phyloP scores from a whole-genome alignment of 2,329 filamentous ascomycete genomes.

The Hymenoscyphus infarciens region DNA sequence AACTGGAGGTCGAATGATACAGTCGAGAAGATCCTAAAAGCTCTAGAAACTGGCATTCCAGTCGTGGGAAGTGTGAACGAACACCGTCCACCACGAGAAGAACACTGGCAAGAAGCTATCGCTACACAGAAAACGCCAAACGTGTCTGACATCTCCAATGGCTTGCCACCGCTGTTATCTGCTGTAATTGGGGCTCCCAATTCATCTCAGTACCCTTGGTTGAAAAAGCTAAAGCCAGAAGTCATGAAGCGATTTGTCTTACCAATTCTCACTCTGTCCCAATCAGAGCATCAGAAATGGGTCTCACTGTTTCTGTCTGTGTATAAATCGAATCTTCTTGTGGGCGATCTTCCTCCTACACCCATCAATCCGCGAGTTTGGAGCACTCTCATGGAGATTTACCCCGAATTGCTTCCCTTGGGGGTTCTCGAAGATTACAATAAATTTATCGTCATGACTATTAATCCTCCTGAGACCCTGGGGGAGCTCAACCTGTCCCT shows the following conservation, averaged over 20 bases:
- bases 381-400: conserved; percentile 11
- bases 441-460: conserved; percentile 15
- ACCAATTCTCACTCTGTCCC: conserved; percentile 4
- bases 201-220: no score
- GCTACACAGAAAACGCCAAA: no score
- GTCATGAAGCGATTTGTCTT: no score
- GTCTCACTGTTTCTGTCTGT: conserved; percentile 13
- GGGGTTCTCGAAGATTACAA: conserved; percentile 17
- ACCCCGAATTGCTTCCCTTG: conserved; percentile 13
- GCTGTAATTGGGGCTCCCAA: no score
- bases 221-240: not conserved
- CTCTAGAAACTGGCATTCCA: no score
- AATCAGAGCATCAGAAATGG: conserved; percentile 16
- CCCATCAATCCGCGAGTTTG: conserved; percentile 15
- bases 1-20: not conserved
- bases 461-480: conserved; percentile 13
- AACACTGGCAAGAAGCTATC: no score
- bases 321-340: conserved; percentile 4
- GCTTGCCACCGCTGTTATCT: no score
- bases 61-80: no score
- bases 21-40: no score
- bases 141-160: no score
- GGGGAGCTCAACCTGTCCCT: conserved; percentile 16
- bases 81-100: no score
- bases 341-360: conserved; percentile 14